Base-by-base conservation (phyloP, 2,329 filamentous ascomycete species). In the Chrysosporium keratinophilum region DNA sequence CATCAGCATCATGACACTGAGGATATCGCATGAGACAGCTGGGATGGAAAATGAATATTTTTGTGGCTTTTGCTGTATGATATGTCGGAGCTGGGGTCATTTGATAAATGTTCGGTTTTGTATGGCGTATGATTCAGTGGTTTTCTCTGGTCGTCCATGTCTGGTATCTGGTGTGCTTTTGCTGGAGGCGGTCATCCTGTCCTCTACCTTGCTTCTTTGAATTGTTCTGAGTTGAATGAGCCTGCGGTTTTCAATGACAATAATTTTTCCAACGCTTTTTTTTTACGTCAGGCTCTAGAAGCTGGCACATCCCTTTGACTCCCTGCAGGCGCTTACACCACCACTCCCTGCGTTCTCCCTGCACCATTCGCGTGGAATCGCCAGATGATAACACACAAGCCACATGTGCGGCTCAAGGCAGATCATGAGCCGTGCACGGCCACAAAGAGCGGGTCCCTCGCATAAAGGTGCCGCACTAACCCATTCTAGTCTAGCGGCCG, bases 1-100 rank as follows among this genome's bases (percentile, higher is more conserved):
- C 63, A 68, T 56, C 66, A 71, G 56, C 63, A 57, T 17, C 68
- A 64, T 40, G 69, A 72, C 44, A 63, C 65, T 3, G 69, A 71
- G 47, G 69, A 72, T 17, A 71, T 72, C 60, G 64, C 69, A 31
- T 71, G 59, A 57, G 19, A 12, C 20, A 10, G 9, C 9, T 41
- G 20, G 15, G 37, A 42, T n/a, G 1, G 23, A 45, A 23, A 37
- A 14, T 28, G 28, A 49, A 31, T 39, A n/a, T 37, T 31, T 50
- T 49, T 44, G 10, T 31, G 50, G 23, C 20, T 39, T n/a, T 14
- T 40, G 23, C 31, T 48, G 47, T 50, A 41, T 17, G 39, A 43
- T 51, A 51, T 33, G 33, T 19, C 42, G 48, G 48, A 34, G 39
- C 39, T 12, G n/a, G 15, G 48, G 23, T 15, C 23, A 20, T 15